Evolutionary conservation across 192 early-diverging fungal genomes (phyloP), one percentile per base, ranked within the genome.

Genomic region (Phycomyces nitens): DNA sequence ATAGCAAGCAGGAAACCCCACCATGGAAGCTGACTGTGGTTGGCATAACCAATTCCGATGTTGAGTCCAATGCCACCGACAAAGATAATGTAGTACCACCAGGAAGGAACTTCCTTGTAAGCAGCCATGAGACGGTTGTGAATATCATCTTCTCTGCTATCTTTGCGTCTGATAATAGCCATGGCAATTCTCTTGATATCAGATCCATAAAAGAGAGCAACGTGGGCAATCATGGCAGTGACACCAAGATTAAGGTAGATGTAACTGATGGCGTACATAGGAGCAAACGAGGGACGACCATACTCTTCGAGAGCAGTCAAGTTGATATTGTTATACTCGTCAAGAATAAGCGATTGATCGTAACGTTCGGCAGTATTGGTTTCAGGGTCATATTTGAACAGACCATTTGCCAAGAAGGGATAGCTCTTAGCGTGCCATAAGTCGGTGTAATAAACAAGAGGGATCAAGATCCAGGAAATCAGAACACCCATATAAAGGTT

Each of bases 401-500:
- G 68, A 15, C 62, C 60, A 8, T 80, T 73, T 2, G 80, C 75
- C 58, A 83, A 75, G 11, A 85, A 76, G 0, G 81, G 80, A 67
- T 82, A 82, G 3, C 66, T 49, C 27, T 74, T 66, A 7, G 81
- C 78, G 65, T 77, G 63, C 80, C 81, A 84, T 18, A 75, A 63
- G 42, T 83, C 76, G 55, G 42, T 68, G 67, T 83, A 85, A 62
- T 82, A 83, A n/a, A 78, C 64, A 8, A 79, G 71, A 3, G 88
- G 89, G 0, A 77, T 76, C 3, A 82, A 58, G 53, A 88, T 66
- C 86, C 86, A 89, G 12, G 64, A 18, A 39, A 60, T 24, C 2
- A 41, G 23, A 42, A 88, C 82, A 14, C 86, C 86, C 14, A 78
- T 74, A 67, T 88, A 83, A 41, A 86, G 77, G 62, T 89, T 90